phyloP scores from a whole-genome alignment of 2,329 filamentous ascomycete species.

The Cytospora mali region DNA sequence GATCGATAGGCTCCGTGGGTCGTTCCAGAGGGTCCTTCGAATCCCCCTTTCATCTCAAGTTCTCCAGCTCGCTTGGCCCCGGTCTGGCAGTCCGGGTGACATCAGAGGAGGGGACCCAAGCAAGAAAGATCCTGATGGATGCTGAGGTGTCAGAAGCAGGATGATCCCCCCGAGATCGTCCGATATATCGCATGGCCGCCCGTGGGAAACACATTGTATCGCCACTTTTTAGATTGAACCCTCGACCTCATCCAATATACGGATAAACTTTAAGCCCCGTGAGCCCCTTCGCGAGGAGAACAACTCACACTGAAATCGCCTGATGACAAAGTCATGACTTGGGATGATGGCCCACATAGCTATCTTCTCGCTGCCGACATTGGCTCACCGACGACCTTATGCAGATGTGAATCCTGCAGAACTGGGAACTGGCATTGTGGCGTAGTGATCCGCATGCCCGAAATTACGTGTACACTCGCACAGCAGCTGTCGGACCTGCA shows the following conservation, averaged over 20 bases:
- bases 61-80: neutral
- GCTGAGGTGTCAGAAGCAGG: neutral
- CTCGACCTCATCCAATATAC: too few relatives aligned
- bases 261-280: too few relatives aligned
- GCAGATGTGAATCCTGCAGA: neutral
- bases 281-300: too few relatives aligned
- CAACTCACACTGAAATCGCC: too few relatives aligned
- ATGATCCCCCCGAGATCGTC: neutral
- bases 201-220: neutral
- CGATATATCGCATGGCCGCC: neutral
- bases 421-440: neutral
- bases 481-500: conserved; percentile 27
- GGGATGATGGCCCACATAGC: neutral
- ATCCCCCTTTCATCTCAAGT: neutral
- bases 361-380: neutral
- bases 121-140: neutral
- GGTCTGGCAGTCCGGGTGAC: too few relatives aligned
- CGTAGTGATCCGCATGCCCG: conserved; percentile 1
- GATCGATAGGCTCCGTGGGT: neutral
- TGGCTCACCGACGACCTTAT: neutral
- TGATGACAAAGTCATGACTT: neutral
- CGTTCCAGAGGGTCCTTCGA: neutral
- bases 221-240: neutral
- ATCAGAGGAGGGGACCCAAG: too few relatives aligned
- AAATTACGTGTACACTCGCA: conserved; percentile 14